These are phyloP conservation scores for Aquanectria penicillioides DNA, from an alignment of 2,329 filamentous ascomycete genomes.

Conservation along the genomic window DNA sequence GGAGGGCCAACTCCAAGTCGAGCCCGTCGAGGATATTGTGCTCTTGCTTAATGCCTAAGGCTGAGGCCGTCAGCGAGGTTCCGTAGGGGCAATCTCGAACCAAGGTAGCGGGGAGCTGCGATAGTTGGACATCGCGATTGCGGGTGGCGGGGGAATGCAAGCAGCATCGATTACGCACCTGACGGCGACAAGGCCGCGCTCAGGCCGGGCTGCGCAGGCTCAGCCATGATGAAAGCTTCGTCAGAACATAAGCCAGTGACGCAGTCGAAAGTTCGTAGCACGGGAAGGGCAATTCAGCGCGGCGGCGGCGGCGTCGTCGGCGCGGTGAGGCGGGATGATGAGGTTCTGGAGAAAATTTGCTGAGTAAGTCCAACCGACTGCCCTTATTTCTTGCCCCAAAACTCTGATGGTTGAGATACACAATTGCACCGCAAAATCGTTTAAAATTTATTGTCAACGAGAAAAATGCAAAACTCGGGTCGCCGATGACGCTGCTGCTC, in stretches of 20 bases:
- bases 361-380: constrained; percentile 50
- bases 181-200: constrained; percentile 47
- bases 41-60: constrained; percentile 52
- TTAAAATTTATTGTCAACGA: constrained; percentile 33
- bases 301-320: constrained; percentile 29
- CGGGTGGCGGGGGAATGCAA: constrained; percentile 22
- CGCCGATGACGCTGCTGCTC: neutral
- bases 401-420: constrained; percentile 51
- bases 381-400: constrained; percentile 55
- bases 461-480: constrained; percentile 32
- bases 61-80: constrained; percentile 38
- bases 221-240: constrained; percentile 52
- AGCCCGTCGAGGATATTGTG: constrained; percentile 47
- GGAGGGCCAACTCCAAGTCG: constrained; percentile 48
- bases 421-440: constrained; percentile 44
- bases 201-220: constrained; percentile 51
- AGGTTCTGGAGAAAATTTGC: constrained; percentile 55
- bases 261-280: constrained; percentile 34
- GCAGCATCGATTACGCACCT: constrained; percentile 44
- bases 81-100: constrained; percentile 17
- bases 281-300: constrained; percentile 33
- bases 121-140: constrained; percentile 1
- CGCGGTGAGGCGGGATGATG: constrained; percentile 41
- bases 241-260: constrained; percentile 36
- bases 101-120: constrained; percentile 17